These are phyloP conservation scores for Diaporthe aspalathi DNA, from an alignment of 2,329 filamentous ascomycete genomes.

Conservation along the genomic window DNA sequence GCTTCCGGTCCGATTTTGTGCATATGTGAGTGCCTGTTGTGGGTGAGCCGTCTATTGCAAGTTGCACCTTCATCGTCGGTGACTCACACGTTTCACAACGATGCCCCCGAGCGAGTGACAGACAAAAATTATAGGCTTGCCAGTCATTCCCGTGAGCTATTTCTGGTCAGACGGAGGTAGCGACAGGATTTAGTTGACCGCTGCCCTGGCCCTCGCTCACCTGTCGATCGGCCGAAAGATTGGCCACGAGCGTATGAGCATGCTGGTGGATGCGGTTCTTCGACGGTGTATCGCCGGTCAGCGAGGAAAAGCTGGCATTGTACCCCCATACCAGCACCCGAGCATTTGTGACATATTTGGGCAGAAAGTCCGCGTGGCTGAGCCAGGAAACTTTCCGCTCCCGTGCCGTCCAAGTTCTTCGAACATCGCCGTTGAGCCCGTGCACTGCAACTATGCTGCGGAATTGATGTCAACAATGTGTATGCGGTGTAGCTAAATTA, in stretches of 20 bases:
- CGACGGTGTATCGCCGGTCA: background rate
- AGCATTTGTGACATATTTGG: background rate
- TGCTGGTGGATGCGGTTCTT: background rate
- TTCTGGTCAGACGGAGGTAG: background rate
- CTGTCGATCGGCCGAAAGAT: background rate
- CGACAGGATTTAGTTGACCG: no score
- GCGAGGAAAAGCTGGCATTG: background rate
- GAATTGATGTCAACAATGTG: background rate
- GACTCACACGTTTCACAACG: background rate
- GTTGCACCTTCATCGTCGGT: background rate
- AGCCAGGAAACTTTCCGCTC: background rate
- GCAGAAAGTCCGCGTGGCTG: background rate
- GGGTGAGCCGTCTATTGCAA: background rate
- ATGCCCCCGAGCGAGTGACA: background rate
- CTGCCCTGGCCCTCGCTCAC: background rate
- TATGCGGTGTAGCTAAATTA: no score
- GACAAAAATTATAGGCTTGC: background rate
- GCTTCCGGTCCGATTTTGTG: background rate
- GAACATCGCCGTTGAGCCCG: background rate
- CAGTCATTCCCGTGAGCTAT: background rate
- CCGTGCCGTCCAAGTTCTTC: background rate
- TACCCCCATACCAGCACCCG: background rate
- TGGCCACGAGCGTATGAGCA: background rate
- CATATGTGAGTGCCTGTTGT: background rate
- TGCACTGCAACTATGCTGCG: background rate